phyloP scores from a whole-genome alignment of 768 basidiomycete species.

The Suillus luteus region DNA sequence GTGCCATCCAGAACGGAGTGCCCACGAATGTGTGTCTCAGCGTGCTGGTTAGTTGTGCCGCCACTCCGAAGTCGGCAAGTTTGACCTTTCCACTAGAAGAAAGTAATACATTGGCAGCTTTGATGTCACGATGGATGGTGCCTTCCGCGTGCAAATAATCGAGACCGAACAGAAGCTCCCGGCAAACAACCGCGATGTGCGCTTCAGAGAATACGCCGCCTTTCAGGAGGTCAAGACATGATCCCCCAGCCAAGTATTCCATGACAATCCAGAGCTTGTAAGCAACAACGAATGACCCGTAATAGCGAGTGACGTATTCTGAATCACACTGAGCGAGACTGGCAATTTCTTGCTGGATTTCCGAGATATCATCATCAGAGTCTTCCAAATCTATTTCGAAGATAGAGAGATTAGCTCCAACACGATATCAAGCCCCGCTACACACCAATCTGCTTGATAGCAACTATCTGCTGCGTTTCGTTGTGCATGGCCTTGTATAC shows the following conservation, averaged over 20 bases:
- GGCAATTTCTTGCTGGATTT: conserved; percentile 98
- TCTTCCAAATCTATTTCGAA: conserved; percentile 82
- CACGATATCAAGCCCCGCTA: conserved; percentile 19
- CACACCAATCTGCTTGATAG: conserved; percentile 97
- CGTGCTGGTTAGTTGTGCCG: conserved; percentile 93
- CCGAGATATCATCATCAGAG: conserved; percentile 97
- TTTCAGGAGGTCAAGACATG: conserved; percentile 94
- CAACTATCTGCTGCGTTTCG: conserved; percentile 91
- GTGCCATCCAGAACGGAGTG: conserved; percentile 98
- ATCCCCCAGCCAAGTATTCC: conserved; percentile 99
- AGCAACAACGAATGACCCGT: conserved; percentile 93
- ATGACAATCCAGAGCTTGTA: conserved; percentile 99
- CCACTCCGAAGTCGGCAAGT: conserved; percentile 97
- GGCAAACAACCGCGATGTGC: conserved; percentile 93
- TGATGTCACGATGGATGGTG: conserved; percentile 98
- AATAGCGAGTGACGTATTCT: conserved; percentile 94
- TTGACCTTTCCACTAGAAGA: conserved; percentile 93
- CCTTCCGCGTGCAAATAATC: conserved; percentile 96
- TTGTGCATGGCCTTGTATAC: conserved; percentile 98
- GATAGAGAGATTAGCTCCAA: conserved; percentile 10
- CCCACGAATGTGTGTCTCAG: conserved; percentile 97
- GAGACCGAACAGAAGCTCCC: conserved; percentile 89
- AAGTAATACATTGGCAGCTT: conserved; percentile 93
- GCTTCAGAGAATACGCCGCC: conserved; percentile 87
- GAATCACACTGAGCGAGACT: conserved; percentile 96